Percentiles rank a stretch among this genome's conserved stretches.
Evolutionary conservation across 106 monocot species (phyloP).

Genomic region (Dactylorhiza incarnata): DNA sequence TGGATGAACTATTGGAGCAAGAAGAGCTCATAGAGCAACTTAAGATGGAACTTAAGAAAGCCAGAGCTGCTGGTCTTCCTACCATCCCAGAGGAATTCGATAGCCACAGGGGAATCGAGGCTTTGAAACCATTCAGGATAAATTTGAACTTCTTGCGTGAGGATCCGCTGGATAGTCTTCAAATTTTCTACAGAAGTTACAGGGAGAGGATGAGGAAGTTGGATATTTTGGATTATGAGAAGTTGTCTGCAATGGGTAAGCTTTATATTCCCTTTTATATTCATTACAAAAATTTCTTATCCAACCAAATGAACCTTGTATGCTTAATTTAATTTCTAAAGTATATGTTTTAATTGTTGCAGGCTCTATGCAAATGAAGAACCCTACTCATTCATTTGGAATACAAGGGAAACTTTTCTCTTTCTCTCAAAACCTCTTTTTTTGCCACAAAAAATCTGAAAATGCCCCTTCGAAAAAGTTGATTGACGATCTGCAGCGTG

Average conservation of each 20-base stretch:
- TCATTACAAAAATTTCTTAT: not conserved
- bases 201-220: slow-evolving; percentile 83
- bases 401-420: slow-evolving; percentile 27
- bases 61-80: slow-evolving; percentile 47
- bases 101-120: slow-evolving; percentile 32
- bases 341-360: no score
- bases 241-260: slow-evolving; percentile 95
- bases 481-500: slow-evolving; percentile 50
- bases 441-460: slow-evolving; percentile 22
- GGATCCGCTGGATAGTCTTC: slow-evolving; percentile 68
- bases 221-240: slow-evolving; percentile 82
- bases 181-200: slow-evolving; percentile 78
- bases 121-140: slow-evolving; percentile 47
- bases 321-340: no score
- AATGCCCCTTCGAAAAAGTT: slow-evolving; percentile 37
- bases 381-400: slow-evolving; percentile 32
- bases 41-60: slow-evolving; percentile 68
- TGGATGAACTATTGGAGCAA: slow-evolving; percentile 61
- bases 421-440: slow-evolving; percentile 46
- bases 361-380: slow-evolving; percentile 66
- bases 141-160: slow-evolving; percentile 41
- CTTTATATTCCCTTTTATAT: not conserved
- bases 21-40: slow-evolving; percentile 82
- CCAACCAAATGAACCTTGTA: not conserved
- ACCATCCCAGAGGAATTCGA: slow-evolving; percentile 85